Evolutionary conservation across 495 filamentous ascomycete genomes (phyloP), one percentile per base, ranked within the genome.

Genomic region (Tuber aestivum): DNA sequence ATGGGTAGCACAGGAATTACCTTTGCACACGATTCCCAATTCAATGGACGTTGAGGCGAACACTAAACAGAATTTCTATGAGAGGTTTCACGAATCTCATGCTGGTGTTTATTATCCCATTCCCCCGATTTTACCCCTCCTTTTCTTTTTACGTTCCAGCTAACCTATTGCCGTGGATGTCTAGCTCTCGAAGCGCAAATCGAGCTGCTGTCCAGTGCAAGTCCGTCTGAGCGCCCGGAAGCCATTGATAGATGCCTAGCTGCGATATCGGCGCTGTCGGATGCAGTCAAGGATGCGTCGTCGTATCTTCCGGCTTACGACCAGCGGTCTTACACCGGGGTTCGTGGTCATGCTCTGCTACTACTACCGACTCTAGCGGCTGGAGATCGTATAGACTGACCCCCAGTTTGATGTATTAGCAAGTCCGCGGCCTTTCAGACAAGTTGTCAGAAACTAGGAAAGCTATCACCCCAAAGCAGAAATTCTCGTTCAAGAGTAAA

Each of bases 281-380:
- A 89, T 75, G 88, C 91, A 73, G 88, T 94, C 80, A 89, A 89
- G 77, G 90, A 92, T 85, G 87, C 90, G 10, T 87, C 89, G 2
- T 87, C 86, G 76, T 91, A 90, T 74, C 87, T 94, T 40, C 91
- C 92, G 9, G 88, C 91, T 5, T 92, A 93, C 79, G 92, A 95
- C 75, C 92, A 93, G 82, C 86, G 92, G 76, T 89, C 89, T 32
- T 94, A 92, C 81, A 86, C 88, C 44, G 90, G 92, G 79, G 91
- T 92, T 85, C 41, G 83, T 74, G 61, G 37, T 41, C 20, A 27
- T 56, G 37, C 3, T 27, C 23, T n/a, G 8, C 40, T 18, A 9
- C n/a, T 27, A n/a, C 7, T n/a, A 41, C 74, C 3, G 2, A 44
- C 41, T 35, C 35, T 32, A 4, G 5, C n/a, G 2, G 69, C 14